A percentile compares a stretch with the other conserved stretches of the same genome.
phyloP scores from a whole-genome alignment of 257 asterid genomes.

The Primulina tabacum region DNA sequence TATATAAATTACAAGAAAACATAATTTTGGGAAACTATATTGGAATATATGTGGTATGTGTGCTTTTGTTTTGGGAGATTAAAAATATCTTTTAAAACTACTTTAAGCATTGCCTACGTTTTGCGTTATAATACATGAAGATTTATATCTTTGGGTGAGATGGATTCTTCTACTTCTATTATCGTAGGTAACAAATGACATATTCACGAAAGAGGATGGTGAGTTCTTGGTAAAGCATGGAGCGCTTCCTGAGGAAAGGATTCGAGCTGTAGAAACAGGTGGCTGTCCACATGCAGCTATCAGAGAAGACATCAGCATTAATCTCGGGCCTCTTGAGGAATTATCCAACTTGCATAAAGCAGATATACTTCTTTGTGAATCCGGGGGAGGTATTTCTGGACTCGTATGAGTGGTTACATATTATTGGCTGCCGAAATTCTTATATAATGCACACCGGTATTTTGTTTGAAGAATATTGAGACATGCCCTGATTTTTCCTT shows the following conservation, averaged over 20 bases:
- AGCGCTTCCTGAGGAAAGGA: slow-evolving; percentile 93
- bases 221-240: slow-evolving; percentile 90
- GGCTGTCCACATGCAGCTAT: slow-evolving; percentile 98
- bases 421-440: background rate
- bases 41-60: background rate
- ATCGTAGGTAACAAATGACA: slow-evolving; percentile 85
- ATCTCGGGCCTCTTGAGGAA: slow-evolving; percentile 95
- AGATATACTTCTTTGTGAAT: slow-evolving; percentile 92
- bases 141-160: background rate
- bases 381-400: slow-evolving; percentile 76
- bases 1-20: too few species aligned
- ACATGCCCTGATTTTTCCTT: slow-evolving; percentile 12
- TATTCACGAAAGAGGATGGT: slow-evolving; percentile 97
- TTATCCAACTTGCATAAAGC: slow-evolving; percentile 80
- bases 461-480: background rate
- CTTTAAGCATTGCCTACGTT: too few species aligned
- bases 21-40: too few species aligned
- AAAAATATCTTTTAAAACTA: too few species aligned
- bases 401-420: background rate
- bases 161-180: background rate
- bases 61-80: background rate
- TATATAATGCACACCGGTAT: background rate
- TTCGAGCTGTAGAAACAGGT: slow-evolving; percentile 96
- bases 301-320: slow-evolving; percentile 92
- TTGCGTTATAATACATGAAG: background rate